phyloP scores from a whole-genome alignment of 495 filamentous ascomycete species.

The Letharia columbiana region DNA sequence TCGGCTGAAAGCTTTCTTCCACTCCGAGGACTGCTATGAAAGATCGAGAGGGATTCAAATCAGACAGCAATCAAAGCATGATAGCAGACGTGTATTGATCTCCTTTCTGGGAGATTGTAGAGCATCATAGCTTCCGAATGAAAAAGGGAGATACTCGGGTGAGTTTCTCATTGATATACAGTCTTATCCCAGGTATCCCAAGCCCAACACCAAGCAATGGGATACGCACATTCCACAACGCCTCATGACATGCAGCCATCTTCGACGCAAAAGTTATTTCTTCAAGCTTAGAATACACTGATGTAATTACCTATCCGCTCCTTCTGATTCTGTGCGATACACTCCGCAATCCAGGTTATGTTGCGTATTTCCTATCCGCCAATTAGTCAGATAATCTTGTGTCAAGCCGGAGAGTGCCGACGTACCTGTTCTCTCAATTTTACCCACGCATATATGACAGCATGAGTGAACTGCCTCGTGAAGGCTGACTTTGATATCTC shows the following conservation, averaged over 20 bases:
- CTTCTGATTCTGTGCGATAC: conserved; percentile 99
- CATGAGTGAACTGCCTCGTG: conserved; percentile 90
- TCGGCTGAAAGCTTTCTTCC: no score
- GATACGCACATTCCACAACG: conserved; percentile 3
- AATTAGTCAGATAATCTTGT: conserved; percentile 26
- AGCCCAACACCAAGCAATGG: background rate
- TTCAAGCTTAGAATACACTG: conserved; percentile 65
- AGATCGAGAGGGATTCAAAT: no score
- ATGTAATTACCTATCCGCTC: conserved; percentile 98
- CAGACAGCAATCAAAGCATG: no score
- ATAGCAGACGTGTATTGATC: background rate
- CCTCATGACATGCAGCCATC: conserved; percentile 5
- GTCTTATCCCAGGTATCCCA: background rate
- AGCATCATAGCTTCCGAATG: background rate
- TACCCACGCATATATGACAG: conserved; percentile 95
- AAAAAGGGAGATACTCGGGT: background rate
- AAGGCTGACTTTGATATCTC: conserved; percentile 91
- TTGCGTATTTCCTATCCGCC: conserved; percentile 87
- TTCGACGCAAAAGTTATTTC: background rate
- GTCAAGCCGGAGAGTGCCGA: background rate
- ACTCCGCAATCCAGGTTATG: conserved; percentile 98
- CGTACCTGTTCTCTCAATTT: conserved; percentile 94
- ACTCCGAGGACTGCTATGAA: no score
- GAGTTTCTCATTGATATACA: background rate
- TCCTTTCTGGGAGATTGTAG: background rate